Conservation (phyloP, 2,329 filamentous ascomycete genomes). For the Orbilia quercus region DNA sequence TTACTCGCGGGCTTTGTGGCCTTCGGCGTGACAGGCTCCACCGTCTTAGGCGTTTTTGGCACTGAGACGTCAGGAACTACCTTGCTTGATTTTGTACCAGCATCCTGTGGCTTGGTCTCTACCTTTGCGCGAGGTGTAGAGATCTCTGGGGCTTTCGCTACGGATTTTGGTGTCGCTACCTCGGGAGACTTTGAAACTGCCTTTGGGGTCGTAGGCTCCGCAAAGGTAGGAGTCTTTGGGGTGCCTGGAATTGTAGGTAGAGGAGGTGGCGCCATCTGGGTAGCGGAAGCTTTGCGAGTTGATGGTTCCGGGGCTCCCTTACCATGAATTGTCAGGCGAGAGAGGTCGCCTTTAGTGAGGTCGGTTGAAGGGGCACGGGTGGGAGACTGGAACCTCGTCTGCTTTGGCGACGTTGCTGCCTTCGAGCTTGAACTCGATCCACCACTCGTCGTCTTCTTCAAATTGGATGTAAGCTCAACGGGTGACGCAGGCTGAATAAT, state of each 20-base stretch:
- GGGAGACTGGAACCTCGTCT: slow-evolving; percentile 51
- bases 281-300: slow-evolving; percentile 12
- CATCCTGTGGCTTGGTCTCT: slow-evolving; percentile 19
- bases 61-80: slow-evolving; percentile 13
- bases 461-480: slow-evolving; percentile 44
- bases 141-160: neutral
- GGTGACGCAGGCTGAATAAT: slow-evolving; percentile 18
- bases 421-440: slow-evolving; percentile 26
- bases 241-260: slow-evolving; percentile 28
- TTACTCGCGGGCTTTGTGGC: slow-evolving; percentile 24
- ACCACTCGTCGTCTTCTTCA: slow-evolving; percentile 44
- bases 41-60: slow-evolving; percentile 23
- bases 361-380: slow-evolving; percentile 15
- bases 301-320: slow-evolving; percentile 11
- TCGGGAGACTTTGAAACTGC: slow-evolving; percentile 33
- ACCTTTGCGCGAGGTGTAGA: slow-evolving; percentile 27
- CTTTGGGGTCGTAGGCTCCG: slow-evolving; percentile 44
- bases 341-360: slow-evolving; percentile 19
- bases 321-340: slow-evolving; percentile 2
- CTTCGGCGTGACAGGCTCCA: slow-evolving; percentile 42
- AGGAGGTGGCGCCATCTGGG: slow-evolving; percentile 20
- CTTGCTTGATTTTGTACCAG: slow-evolving; percentile 2
- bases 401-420: slow-evolving; percentile 40
- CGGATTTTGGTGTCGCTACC: slow-evolving; percentile 14
- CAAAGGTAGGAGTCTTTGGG: slow-evolving; percentile 20